Conservation (phyloP, 208 protist genomes). For the Chromosphaera perkinsii region DNA sequence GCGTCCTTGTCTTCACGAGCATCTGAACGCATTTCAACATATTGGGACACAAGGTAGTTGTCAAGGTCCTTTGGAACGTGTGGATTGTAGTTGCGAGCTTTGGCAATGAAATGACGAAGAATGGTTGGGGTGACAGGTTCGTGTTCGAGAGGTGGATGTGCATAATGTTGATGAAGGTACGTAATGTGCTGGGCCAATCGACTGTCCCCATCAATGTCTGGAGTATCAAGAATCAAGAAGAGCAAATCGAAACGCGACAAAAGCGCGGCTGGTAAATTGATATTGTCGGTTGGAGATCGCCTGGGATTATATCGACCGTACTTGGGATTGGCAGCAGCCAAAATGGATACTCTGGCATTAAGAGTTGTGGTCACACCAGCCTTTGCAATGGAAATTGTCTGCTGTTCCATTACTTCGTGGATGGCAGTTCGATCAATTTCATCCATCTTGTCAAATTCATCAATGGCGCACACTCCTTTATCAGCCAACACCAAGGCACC, state of each 20-base stretch:
- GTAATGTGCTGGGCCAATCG: slow-evolving; percentile 83
- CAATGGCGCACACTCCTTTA: slow-evolving; percentile 96
- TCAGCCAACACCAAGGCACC: slow-evolving; percentile 98
- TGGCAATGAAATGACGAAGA: slow-evolving; percentile 4
- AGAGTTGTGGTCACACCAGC: slow-evolving; percentile 97
- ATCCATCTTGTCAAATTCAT: slow-evolving; percentile 99
- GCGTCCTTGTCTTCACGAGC: slow-evolving; percentile 14
- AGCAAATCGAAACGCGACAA: slow-evolving; percentile 93
- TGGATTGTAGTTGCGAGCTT: background rate
- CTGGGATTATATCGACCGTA: slow-evolving; percentile 84
- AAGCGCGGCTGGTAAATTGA: slow-evolving; percentile 93
- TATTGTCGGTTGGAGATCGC: slow-evolving; percentile 63
- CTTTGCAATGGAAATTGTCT: slow-evolving; percentile 98
- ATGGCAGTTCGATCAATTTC: slow-evolving; percentile 82
- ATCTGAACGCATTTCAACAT: slow-evolving; percentile 57
- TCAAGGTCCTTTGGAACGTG: slow-evolving; percentile 35
- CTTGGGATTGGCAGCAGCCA: slow-evolving; percentile 96
- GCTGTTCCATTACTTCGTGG: slow-evolving; percentile 97
- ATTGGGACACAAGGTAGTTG: slow-evolving; percentile 57
- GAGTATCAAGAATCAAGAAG: slow-evolving; percentile 73
- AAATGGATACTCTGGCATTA: slow-evolving; percentile 92
- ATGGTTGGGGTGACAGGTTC: slow-evolving; percentile 13
- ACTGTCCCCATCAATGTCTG: slow-evolving; percentile 71
- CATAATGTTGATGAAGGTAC: slow-evolving; percentile 36
- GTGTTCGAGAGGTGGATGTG: slow-evolving; percentile 18